Conservation (phyloP, 352 stramenopile genomes). For the Phytophthora sp. region DNA sequence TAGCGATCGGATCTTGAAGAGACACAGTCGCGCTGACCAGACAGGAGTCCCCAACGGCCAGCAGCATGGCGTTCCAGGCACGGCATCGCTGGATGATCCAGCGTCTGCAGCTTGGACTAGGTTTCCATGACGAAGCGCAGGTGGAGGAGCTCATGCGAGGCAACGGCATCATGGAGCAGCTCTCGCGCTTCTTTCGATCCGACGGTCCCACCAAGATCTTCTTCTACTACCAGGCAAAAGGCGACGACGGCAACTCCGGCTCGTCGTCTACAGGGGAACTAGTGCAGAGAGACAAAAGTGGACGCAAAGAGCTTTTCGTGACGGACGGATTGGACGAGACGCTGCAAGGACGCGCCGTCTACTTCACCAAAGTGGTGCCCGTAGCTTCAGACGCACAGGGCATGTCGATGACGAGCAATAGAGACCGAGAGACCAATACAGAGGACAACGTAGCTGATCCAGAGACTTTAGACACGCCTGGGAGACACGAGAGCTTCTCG, state of each 20-base stretch:
- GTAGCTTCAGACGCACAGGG: constrained; percentile 10
- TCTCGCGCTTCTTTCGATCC: constrained; percentile 72
- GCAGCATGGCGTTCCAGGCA: constrained; percentile 89
- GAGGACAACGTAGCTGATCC: constrained; percentile 23
- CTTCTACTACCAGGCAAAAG: constrained; percentile 76
- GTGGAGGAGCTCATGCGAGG: constrained; percentile 82
- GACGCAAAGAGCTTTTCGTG: constrained; percentile 77
- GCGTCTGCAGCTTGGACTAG: constrained; percentile 75
- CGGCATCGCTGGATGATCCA: constrained; percentile 88
- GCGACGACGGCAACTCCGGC: neutral
- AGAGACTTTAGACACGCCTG: constrained; percentile 23
- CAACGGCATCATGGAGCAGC: constrained; percentile 82
- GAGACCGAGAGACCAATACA: neutral
- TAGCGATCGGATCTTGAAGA: neutral
- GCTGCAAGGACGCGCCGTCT: constrained; percentile 70
- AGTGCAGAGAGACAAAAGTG: constrained; percentile 2
- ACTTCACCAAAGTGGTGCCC: constrained; percentile 71
- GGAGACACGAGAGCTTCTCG: constrained; percentile 9
- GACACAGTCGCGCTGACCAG: no score
- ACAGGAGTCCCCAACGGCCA: no score
- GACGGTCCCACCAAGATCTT: constrained; percentile 78
- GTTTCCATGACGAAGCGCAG: constrained; percentile 74
- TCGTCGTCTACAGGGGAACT: constrained; percentile 23
- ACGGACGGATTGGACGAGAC: constrained; percentile 79
- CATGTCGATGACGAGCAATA: neutral